Percentiles rank a stretch among this genome's conserved stretches.
Evolutionary conservation across 441 rosid species (phyloP).

Genomic region (Corymbia calophylla): DNA sequence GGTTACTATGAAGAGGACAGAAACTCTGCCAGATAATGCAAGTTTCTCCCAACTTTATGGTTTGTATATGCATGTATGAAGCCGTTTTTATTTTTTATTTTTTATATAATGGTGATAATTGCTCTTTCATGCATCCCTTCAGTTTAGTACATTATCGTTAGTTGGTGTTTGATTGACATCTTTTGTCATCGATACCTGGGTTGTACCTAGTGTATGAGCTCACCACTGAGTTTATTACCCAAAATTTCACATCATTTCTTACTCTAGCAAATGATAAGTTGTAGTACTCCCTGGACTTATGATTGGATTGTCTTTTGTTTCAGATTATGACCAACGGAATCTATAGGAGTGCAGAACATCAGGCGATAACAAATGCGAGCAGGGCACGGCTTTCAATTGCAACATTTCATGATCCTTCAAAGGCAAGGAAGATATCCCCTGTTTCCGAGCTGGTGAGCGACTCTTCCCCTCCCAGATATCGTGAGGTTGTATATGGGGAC

Average conservation of each 20-base stretch:
- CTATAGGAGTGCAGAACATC: slow-evolving; percentile 63
- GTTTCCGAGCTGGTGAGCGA: slow-evolving; percentile 35
- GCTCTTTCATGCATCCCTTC: not conserved
- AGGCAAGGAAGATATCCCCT: slow-evolving; percentile 54
- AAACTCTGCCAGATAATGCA: not conserved
- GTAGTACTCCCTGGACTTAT: not conserved
- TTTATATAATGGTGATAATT: not conserved
- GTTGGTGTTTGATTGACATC: not conserved
- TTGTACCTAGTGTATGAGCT: not conserved
- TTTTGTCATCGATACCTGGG: not conserved
- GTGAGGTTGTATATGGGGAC: slow-evolving; percentile 47
- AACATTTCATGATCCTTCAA: slow-evolving; percentile 84
- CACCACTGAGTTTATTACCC: not conserved
- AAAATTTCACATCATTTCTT: not conserved
- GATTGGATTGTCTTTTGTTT: not conserved
- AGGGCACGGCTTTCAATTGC: slow-evolving; percentile 69
- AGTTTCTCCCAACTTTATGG: not conserved
- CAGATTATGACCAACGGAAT: slow-evolving; percentile 81
- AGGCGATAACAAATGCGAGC: slow-evolving; percentile 58
- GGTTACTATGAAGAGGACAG: not conserved
- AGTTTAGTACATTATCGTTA: not conserved
- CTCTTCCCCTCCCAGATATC: slow-evolving; percentile 32
- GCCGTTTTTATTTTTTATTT: not conserved
- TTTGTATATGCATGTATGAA: not conserved
- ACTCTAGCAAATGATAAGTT: not conserved